These are phyloP conservation scores for Flaveria ramosissima DNA, from an alignment of 129 eudicot species.

Conservation along the genomic window DNA sequence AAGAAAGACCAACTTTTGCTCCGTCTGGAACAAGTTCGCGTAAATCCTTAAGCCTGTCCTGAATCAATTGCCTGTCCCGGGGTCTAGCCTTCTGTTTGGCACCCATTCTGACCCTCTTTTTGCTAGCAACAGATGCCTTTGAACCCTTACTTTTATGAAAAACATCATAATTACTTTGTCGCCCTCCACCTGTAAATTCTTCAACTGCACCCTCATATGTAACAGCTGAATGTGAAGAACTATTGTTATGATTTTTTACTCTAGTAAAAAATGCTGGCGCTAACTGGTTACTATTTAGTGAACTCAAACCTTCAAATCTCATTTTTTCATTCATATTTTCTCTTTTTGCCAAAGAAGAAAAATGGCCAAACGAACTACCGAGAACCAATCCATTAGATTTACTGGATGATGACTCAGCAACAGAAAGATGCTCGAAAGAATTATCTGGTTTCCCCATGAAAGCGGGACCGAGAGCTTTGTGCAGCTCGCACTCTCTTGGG, in stretches of 20 bases:
- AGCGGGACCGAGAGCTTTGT: constrained; percentile 63
- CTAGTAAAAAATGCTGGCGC: constrained; percentile 34
- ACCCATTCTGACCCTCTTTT: constrained; percentile 48
- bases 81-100: constrained; percentile 67
- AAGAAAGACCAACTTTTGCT: constrained; percentile 52
- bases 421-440: constrained; percentile 18
- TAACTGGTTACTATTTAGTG: constrained; percentile 34
- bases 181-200: constrained; percentile 44
- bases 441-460: constrained; percentile 26
- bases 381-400: constrained; percentile 36
- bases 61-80: constrained; percentile 88
- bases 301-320: constrained; percentile 36
- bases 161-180: constrained; percentile 24
- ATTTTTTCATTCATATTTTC: constrained; percentile 38
- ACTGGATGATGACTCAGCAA: constrained; percentile 28
- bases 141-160: constrained; percentile 33
- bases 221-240: constrained; percentile 50
- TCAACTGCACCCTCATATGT: constrained; percentile 52
- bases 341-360: constrained; percentile 30
- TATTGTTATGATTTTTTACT: constrained; percentile 27
- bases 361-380: constrained; percentile 29
- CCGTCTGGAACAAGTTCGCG: constrained; percentile 80
- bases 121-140: constrained; percentile 42
- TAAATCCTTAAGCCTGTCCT: constrained; percentile 85
- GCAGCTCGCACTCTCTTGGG: constrained; percentile 61